phyloP scores from a whole-genome alignment of 2,329 filamentous ascomycete genomes.

The Elsinoe perseae region DNA sequence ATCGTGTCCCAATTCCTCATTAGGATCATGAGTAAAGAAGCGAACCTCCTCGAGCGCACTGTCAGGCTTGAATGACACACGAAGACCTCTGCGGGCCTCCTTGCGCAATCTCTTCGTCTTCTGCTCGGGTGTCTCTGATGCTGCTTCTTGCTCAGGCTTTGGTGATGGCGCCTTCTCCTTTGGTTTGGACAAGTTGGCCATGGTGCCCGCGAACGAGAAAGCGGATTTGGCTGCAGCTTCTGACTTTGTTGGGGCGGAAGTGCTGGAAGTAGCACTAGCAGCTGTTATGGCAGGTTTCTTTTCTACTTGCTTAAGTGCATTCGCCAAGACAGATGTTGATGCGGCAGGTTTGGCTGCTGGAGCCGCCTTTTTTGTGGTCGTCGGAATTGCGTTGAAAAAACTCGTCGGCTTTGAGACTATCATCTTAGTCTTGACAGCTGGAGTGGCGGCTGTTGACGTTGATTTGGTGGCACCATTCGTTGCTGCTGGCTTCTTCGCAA shows the following conservation, averaged over 20 bases:
- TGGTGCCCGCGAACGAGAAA: slow-evolving; percentile 34
- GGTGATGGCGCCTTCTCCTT: slow-evolving; percentile 45
- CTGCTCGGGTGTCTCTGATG: slow-evolving; percentile 60
- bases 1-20: slow-evolving; percentile 61
- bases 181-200: slow-evolving; percentile 42
- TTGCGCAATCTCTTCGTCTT: slow-evolving; percentile 61
- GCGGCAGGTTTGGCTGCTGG: slow-evolving; percentile 21
- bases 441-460: slow-evolving; percentile 17
- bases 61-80: slow-evolving; percentile 64
- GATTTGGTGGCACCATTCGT: slow-evolving; percentile 22
- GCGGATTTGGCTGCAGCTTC: slow-evolving; percentile 24
- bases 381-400: slow-evolving; percentile 41
- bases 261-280: slow-evolving; percentile 13
- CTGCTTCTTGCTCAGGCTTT: slow-evolving; percentile 41
- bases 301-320: slow-evolving; percentile 16
- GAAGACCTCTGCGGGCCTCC: slow-evolving; percentile 60
- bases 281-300: slow-evolving; percentile 18
- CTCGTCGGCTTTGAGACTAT: slow-evolving; percentile 39
- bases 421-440: slow-evolving; percentile 29
- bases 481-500: slow-evolving; percentile 20
- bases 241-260: neutral
- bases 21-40: slow-evolving; percentile 63
- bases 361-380: slow-evolving; percentile 38
- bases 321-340: slow-evolving; percentile 18
- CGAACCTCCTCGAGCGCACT: slow-evolving; percentile 58